Evolutionary conservation across 345 rosid species (phyloP).

Genomic region (Pistacia atlantica): DNA sequence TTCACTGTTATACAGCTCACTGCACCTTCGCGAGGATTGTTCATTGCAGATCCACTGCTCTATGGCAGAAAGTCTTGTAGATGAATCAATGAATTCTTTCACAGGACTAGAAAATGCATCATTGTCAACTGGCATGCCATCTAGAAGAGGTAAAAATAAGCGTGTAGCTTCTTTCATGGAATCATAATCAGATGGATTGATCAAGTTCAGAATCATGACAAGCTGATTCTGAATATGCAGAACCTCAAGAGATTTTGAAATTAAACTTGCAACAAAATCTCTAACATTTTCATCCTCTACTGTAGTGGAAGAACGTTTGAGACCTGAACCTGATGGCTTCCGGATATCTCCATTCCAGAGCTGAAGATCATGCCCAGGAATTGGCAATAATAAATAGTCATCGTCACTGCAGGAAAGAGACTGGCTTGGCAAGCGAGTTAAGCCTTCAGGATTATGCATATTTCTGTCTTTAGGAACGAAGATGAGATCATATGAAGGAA

Average conservation of each 20-base stretch:
- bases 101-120: background rate
- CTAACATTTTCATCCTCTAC: background rate
- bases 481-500: conserved; percentile 22
- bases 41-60: conserved; percentile 16
- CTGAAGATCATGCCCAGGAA: conserved; percentile 18
- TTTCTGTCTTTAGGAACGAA: background rate
- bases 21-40: conserved; percentile 28
- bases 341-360: conserved; percentile 13
- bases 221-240: background rate
- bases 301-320: background rate
- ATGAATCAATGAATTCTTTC: conserved; percentile 10
- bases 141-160: background rate
- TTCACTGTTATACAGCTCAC: conserved; percentile 20
- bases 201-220: background rate
- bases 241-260: background rate
- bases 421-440: background rate
- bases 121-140: background rate
- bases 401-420: background rate
- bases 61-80: conserved; percentile 16
- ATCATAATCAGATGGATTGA: conserved; percentile 5
- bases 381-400: conserved; percentile 7
- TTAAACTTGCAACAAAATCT: background rate
- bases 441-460: background rate
- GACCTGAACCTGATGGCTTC: conserved; percentile 12
- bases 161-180: conserved; percentile 12